Evolutionary conservation across 2,329 filamentous ascomycete genomes (phyloP).

Genomic region (Diplodia sapinea): DNA sequence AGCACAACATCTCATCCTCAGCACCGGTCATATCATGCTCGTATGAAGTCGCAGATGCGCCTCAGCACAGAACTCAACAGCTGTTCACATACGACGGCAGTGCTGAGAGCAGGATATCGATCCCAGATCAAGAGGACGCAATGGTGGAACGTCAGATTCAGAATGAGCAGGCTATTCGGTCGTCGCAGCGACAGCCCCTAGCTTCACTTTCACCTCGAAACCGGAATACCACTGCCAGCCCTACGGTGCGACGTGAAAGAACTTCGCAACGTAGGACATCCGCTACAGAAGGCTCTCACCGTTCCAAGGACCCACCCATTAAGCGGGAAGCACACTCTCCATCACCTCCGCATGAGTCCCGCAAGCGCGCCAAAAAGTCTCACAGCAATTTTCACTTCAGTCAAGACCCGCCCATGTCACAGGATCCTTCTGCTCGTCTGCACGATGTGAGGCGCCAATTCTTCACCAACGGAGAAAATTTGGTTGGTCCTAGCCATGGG

Average conservation of each 20-base stretch:
- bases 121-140: conserved; percentile 13
- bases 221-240: not conserved
- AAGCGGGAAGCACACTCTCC: conserved; percentile 9
- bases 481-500: not conserved
- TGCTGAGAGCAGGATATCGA: not conserved
- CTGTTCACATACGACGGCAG: conserved; percentile 5
- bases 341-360: not conserved
- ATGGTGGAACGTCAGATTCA: conserved; percentile 18
- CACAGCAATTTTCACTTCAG: conserved; percentile 27
- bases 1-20: conserved; percentile 4
- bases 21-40: not conserved
- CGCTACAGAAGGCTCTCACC: not conserved
- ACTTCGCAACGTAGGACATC: not conserved
- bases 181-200: not conserved
- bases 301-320: not conserved
- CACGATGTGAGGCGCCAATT: conserved; percentile 26
- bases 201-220: not conserved
- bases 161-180: conserved; percentile 11
- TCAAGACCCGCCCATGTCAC: conserved; percentile 27
- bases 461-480: not conserved
- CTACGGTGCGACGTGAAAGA: not conserved
- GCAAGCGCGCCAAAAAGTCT: conserved; percentile 15
- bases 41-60: not conserved
- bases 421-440: conserved; percentile 2
- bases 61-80: not conserved